Evolutionary conservation across 345 rosid species (phyloP), one percentile per base, ranked within the genome.

Genomic region (Bruguiera gymnorhiza): DNA sequence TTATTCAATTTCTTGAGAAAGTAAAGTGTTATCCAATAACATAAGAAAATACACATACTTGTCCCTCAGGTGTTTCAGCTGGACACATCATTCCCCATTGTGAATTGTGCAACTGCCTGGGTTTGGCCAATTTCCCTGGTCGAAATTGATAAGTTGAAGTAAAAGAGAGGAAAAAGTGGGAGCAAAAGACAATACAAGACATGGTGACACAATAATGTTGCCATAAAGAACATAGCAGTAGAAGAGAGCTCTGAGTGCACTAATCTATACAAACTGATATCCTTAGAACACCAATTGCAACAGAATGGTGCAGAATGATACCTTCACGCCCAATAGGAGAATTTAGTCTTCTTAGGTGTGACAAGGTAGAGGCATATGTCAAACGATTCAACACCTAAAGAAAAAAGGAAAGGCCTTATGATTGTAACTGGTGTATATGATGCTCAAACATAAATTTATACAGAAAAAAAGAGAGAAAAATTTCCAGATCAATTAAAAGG

Each of bases 31-130:
- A 67, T 23, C 65, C 53, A 18, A 29, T 20, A 53, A 55, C 21
- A 37, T 24, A 69, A 31, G 19, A 23, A 19, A 53, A 10, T 4
- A 34, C 11, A 81, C 80, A 81, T 75, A 95, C 97, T 85, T 95
- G 99, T 77, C 99, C 99, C 86, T 95, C 99, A 64, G 99, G 99
- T 73, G 99, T 95, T 81, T 92, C 99, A 72, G 99, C 97, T 26
- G 99, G 99, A 79, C 99, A 95, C 99, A 95, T 95, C 97, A 95
- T 95, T 74, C 97, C 99, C 99, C 99, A 95, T 68, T 95, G 99
- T 69, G 99, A 95, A 82, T 95, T 95, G 80, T 95, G 99, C 82
- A 95, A 83, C 74, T 95, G 97, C 77, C 99, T 84, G 24, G 99
- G 99, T 77, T 95, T 95, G 24, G 99, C 96, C 90, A 95, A 81